Evolutionary conservation across 306 rosid species (phyloP).

Genomic region (Glycine tomentella): DNA sequence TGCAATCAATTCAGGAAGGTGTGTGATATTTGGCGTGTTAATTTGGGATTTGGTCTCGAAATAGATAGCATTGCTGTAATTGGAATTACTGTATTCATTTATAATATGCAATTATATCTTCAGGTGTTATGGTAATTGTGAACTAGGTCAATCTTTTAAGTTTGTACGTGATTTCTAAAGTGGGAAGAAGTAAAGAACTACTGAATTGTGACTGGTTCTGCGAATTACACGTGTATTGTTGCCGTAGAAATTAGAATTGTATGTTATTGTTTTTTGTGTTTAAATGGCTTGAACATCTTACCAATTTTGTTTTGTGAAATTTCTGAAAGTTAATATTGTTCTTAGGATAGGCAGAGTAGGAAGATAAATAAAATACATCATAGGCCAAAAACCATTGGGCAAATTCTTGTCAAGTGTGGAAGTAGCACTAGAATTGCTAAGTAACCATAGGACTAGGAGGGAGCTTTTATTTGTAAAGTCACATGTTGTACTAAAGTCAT

Average conservation of each 20-base stretch:
- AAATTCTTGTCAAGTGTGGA: conserved; percentile 21
- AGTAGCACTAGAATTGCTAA: neutral
- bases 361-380: neutral
- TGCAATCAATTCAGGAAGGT: neutral
- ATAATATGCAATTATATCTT: neutral
- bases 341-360: neutral
- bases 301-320: neutral
- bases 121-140: no score
- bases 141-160: neutral
- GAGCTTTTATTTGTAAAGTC: no score
- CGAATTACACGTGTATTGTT: neutral
- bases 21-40: conserved; percentile 21
- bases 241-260: neutral
- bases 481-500: no score
- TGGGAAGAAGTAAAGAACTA: neutral
- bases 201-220: conserved; percentile 15
- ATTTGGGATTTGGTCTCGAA: neutral
- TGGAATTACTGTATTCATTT: neutral
- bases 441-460: neutral
- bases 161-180: neutral
- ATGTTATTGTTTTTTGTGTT: neutral
- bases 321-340: neutral
- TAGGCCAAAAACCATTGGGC: neutral
- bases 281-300: neutral
- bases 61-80: conserved; percentile 2